Base-by-base conservation (phyloP, 805 yeast species). In the Hermanozyma aechmeae region DNA sequence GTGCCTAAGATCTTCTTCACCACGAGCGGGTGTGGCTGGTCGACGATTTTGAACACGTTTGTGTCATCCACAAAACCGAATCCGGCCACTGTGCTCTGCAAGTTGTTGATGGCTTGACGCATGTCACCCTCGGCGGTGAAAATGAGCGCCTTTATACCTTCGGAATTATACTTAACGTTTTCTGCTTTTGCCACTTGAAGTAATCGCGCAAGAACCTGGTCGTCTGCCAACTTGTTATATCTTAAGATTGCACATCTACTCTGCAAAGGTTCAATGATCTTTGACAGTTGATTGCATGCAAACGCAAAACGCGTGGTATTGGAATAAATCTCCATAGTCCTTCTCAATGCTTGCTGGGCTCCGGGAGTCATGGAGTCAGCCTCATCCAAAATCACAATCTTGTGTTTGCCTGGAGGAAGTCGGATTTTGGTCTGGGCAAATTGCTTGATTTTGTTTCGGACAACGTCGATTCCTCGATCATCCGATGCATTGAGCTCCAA, bases 71-170 rank as follows among this genome's bases (percentile, higher is more conserved):
- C 96, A 31, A 82, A 68, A 3, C 81, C 87, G 57, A 87, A 87
- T 2, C 98, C 98, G 1, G 96, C 85, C 18, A 79, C 89, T 0
- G 96, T 86, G 46, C 94, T 79, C 51, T 92, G 98, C 34, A 92
- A 53, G 54, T 92, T 92, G 50, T 92, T 92, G 27, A 92, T 72
- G 0, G 97, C 98, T 55, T 92, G 98, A 53, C 98, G 76, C 98
- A 92, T 89, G 51, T 92, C 98, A 35, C 98, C 98, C 50, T 92
- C 98, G 0, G 96, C 93, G 0, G 96, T 79, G 58, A 92, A 92
- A 11, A 92, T 76, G 34, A 92, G 67, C 0, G 98, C 97, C 41
- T 85, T 85, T 20, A 92, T 57, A 0, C 98, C 98, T 52, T 85
- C 96, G 37, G 85, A 82, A 12, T 87, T 74, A 53, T 73, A 82